Conservation (phyloP, 2,329 filamentous ascomycete species). For the Sphaerulina musiva region DNA sequence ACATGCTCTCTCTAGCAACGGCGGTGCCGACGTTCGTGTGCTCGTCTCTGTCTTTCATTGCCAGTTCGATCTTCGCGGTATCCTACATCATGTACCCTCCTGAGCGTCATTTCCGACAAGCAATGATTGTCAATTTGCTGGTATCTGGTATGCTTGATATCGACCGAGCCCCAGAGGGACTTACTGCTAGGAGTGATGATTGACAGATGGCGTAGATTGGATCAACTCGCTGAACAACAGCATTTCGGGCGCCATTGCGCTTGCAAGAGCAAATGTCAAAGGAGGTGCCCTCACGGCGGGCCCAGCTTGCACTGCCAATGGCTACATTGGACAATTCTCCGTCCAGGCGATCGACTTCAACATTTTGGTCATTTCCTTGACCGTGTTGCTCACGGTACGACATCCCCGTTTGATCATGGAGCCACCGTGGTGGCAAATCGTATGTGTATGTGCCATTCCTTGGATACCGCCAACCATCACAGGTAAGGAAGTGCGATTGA, state of each 20-base stretch:
- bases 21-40: conserved; percentile 21
- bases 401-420: conserved; percentile 33
- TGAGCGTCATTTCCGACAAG: conserved; percentile 21
- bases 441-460: conserved; percentile 35
- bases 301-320: conserved; percentile 39
- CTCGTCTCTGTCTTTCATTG: conserved; percentile 17
- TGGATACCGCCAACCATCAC: conserved; percentile 41
- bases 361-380: conserved; percentile 42
- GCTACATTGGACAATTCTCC: conserved; percentile 42
- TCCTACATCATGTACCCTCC: conserved; percentile 19
- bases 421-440: conserved; percentile 24
- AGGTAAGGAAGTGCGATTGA: conserved; percentile 19
- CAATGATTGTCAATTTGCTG: conserved; percentile 21
- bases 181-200: not conserved
- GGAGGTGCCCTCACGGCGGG: conserved; percentile 24
- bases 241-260: conserved; percentile 37
- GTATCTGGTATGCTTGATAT: conserved; percentile 12
- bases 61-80: conserved; percentile 14
- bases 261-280: conserved; percentile 24
- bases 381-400: conserved; percentile 39
- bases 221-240: conserved; percentile 42
- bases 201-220: conserved; percentile 34
- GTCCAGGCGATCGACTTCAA: conserved; percentile 40
- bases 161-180: not conserved
- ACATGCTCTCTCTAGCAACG: conserved; percentile 13